These are phyloP conservation scores for Naumovozyma baii DNA, from an alignment of 805 yeast species.

Conservation along the genomic window DNA sequence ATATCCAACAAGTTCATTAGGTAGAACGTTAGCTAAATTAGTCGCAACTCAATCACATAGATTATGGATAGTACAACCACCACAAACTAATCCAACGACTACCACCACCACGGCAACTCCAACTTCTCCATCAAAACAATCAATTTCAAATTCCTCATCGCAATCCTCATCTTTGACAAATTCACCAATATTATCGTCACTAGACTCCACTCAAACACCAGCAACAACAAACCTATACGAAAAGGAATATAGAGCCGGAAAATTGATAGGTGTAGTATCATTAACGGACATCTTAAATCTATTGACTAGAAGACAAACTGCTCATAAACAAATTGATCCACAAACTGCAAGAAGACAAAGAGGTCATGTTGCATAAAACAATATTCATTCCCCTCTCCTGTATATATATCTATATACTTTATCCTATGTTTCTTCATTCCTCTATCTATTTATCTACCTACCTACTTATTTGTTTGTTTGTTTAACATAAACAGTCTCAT, in stretches of 20 bases:
- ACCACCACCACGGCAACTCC: background rate
- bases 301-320: conserved; percentile 48
- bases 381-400: background rate
- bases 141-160: conserved; percentile 10
- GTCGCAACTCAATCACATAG: conserved; percentile 96
- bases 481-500: too few relatives aligned
- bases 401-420: too few relatives aligned
- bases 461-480: too few relatives aligned
- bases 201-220: conserved; percentile 8
- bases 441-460: background rate
- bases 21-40: conserved; percentile 81
- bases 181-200: conserved; percentile 9
- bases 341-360: conserved; percentile 79
- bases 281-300: conserved; percentile 82
- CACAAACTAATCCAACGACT: background rate
- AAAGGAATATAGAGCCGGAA: conserved; percentile 54
- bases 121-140: conserved; percentile 7
- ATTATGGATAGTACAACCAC: conserved; percentile 66
- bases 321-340: conserved; percentile 76
- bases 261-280: conserved; percentile 80
- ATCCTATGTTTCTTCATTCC: background rate
- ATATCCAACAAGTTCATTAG: conserved; percentile 63
- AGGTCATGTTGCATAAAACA: conserved; percentile 35
- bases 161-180: conserved; percentile 9
- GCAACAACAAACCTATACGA: conserved; percentile 24